Evolutionary conservation across 129 eudicot species (phyloP).

Genomic region (Saussurea involucrata): DNA sequence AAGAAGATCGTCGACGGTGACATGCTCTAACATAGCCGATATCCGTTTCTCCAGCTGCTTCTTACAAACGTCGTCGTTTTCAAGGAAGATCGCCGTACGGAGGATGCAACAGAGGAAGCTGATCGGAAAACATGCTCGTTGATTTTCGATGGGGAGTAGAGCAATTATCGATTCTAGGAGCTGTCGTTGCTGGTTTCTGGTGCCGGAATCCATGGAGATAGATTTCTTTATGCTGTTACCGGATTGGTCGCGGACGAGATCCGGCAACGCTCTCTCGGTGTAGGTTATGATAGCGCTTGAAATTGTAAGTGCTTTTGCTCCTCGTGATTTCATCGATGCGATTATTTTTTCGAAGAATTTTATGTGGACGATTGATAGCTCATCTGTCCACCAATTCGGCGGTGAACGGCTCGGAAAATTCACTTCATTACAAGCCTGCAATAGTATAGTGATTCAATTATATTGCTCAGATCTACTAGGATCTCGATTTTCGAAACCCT

Average conservation of each 20-base stretch:
- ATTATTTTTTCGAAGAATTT: conserved; percentile 57
- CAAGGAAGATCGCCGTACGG: conserved; percentile 66
- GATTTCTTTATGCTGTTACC: conserved; percentile 43
- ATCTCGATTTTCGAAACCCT: neutral
- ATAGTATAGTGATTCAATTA: conserved; percentile 1
- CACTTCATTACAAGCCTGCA: conserved; percentile 88
- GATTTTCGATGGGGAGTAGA: conserved; percentile 63
- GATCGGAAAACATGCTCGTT: conserved; percentile 67
- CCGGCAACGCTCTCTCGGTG: conserved; percentile 73
- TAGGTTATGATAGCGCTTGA: conserved; percentile 86
- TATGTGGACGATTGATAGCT: conserved; percentile 72
- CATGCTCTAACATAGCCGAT: conserved; percentile 71
- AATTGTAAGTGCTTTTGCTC: conserved; percentile 65
- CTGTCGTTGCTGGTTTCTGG: conserved; percentile 47
- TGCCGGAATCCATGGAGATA: conserved; percentile 31
- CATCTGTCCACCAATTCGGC: conserved; percentile 98
- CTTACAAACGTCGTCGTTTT: conserved; percentile 49
- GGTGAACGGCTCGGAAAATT: conserved; percentile 97
- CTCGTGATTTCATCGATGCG: conserved; percentile 63
- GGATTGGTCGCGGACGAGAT: conserved; percentile 77
- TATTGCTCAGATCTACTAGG: neutral
- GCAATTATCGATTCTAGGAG: conserved; percentile 60
- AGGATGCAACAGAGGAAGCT: conserved; percentile 87
- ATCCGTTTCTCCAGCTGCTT: conserved; percentile 76
- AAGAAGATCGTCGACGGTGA: conserved; percentile 77